These are phyloP conservation scores for Neoscytalidium dimidiatum DNA, from an alignment of 2,329 filamentous ascomycete genomes.

Conservation along the genomic window DNA sequence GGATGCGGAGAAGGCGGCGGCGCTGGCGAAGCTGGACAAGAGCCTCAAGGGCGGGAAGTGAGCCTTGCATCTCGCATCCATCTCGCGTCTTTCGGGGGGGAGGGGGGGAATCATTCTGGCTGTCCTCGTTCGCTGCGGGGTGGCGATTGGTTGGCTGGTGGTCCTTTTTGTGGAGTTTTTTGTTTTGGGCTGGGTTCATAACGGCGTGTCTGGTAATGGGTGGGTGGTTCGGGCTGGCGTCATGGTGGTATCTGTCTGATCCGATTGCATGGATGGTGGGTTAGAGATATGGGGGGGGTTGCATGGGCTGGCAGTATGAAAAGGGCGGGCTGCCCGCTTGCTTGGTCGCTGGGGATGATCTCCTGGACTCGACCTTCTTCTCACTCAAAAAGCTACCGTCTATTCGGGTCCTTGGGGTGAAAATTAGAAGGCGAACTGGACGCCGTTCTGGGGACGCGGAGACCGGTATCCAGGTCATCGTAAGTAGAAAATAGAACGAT, in stretches of 20 bases:
- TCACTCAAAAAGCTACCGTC: no score
- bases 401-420: no score
- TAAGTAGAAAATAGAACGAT: no score
- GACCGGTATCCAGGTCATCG: background rate
- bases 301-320: background rate
- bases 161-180: conserved; percentile 2
- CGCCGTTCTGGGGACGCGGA: background rate
- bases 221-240: conserved; percentile 15
- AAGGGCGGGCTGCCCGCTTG: background rate
- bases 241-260: conserved; percentile 7
- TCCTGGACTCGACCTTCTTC: background rate
- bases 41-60: conserved; percentile 28
- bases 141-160: background rate
- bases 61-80: conserved; percentile 1
- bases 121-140: background rate
- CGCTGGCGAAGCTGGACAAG: conserved; percentile 48
- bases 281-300: background rate
- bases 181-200: background rate
- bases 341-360: no score
- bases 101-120: background rate
- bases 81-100: no score
- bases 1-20: conserved; percentile 47
- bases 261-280: background rate
- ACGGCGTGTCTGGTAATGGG: conserved; percentile 1
- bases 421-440: background rate